Percentiles rank a stretch among this genome's conserved stretches.
Conservation (phyloP, 1,284 basidiomycete genomes). For the Cystobasidium pallidum region DNA sequence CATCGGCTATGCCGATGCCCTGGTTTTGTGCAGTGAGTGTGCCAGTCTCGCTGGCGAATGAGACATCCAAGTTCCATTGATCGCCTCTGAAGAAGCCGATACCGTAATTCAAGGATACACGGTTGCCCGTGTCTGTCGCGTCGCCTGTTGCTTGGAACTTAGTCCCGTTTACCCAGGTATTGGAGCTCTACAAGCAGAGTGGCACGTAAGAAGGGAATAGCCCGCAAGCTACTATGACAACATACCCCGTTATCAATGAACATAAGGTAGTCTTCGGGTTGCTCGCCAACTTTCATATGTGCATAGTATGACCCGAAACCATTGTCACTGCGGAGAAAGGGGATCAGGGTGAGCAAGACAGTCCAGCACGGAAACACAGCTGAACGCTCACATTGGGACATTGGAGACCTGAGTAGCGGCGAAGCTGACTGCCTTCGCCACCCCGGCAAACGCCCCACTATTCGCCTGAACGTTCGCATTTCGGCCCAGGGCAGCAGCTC, state of each 20-base stretch:
- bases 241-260: conserved; percentile 42
- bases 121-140: conserved; percentile 34
- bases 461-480: neutral
- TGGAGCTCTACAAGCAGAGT: conserved; percentile 26
- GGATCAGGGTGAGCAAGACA: neutral
- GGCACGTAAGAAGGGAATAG: neutral
- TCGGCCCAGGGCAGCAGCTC: conserved; percentile 27
- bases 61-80: conserved; percentile 30
- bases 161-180: conserved; percentile 39
- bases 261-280: conserved; percentile 20
- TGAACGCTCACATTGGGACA: conserved; percentile 28
- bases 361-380: neutral
- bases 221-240: neutral
- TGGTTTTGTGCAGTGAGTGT: conserved; percentile 26
- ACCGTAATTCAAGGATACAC: conserved; percentile 29
- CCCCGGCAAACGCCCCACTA: neutral
- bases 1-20: conserved; percentile 29
- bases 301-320: conserved; percentile 38
- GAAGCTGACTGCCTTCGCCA: conserved; percentile 34
- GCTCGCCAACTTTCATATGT: conserved; percentile 30
- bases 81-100: conserved; percentile 32
- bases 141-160: conserved; percentile 26
- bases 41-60: conserved; percentile 26
- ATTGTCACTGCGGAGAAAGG: conserved; percentile 23
- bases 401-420: conserved; percentile 7